A percentile compares a stretch with the other conserved stretches of the same genome.
phyloP scores from a whole-genome alignment of 2,329 filamentous ascomycete species.

The Pseudogymnoascus destructans region DNA sequence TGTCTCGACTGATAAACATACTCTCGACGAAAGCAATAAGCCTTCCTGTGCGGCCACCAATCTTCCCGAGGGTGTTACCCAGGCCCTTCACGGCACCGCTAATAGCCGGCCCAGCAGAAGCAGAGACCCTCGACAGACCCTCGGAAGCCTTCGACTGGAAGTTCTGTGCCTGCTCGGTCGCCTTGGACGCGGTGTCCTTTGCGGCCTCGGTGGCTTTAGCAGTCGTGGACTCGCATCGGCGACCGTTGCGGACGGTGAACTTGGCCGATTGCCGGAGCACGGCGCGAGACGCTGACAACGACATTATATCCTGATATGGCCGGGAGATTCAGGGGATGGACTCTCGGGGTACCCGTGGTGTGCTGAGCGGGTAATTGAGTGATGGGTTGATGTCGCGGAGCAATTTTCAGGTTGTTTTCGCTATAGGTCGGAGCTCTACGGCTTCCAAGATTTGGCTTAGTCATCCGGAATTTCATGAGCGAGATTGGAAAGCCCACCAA shows the following conservation, averaged over 20 bases:
- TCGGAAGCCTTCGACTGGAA: conserved; percentile 57
- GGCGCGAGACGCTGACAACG: conserved; percentile 22
- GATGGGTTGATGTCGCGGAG: conserved; percentile 14
- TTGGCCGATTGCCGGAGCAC: conserved; percentile 24
- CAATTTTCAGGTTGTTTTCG: conserved; percentile 11
- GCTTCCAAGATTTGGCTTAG: conserved; percentile 7
- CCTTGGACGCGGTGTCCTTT: conserved; percentile 33
- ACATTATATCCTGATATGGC: conserved; percentile 20
- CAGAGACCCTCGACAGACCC: conserved; percentile 69
- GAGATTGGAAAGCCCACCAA: neutral
- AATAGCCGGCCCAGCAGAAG: conserved; percentile 67
- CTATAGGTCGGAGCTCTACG: conserved; percentile 8
- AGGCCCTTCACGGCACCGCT: conserved; percentile 57
- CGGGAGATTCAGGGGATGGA: conserved; percentile 15
- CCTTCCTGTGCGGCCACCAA: conserved; percentile 73
- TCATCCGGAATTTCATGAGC: conserved; percentile 9
- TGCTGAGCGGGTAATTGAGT: conserved; percentile 22
- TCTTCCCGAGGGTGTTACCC: conserved; percentile 53
- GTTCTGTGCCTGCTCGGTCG: conserved; percentile 32
- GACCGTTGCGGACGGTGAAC: conserved; percentile 21
- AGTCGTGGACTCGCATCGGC: conserved; percentile 49
- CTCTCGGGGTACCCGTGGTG: conserved; percentile 14
- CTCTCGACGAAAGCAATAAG: conserved; percentile 72
- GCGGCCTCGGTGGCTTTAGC: conserved; percentile 34
- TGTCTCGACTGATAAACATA: conserved; percentile 38